phyloP scores from a whole-genome alignment of 805 yeast species.

The Tetrapisispora iriomotensis region DNA sequence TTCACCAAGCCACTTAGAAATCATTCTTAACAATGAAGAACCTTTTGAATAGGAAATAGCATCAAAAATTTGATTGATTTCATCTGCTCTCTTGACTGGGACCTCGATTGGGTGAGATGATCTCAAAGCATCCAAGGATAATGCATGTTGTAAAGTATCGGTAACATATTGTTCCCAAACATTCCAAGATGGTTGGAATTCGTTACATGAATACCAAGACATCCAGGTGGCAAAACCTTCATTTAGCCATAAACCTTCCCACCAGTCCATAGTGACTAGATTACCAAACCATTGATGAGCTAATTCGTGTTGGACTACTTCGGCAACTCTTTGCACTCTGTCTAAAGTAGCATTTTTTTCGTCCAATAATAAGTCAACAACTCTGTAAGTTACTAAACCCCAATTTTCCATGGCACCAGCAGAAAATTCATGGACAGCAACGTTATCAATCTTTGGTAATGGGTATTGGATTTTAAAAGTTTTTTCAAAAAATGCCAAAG shows the following conservation, averaged over 20 bases:
- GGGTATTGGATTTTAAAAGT: constrained; percentile 69
- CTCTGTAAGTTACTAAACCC: constrained; percentile 72
- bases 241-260: constrained; percentile 85
- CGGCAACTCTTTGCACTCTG: constrained; percentile 67
- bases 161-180: constrained; percentile 79
- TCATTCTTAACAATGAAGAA: constrained; percentile 69
- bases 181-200: constrained; percentile 74
- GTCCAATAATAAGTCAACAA: constrained; percentile 63
- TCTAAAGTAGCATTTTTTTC: constrained; percentile 56
- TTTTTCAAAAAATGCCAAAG: constrained; percentile 62
- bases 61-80: constrained; percentile 76
- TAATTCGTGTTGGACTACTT: constrained; percentile 79
- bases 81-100: constrained; percentile 67
- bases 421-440: constrained; percentile 73
- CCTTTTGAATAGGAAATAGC: constrained; percentile 80
- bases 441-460: constrained; percentile 72
- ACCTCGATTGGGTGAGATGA: constrained; percentile 83
- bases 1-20: constrained; percentile 70
- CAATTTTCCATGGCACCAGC: constrained; percentile 91
- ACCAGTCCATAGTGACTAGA: constrained; percentile 84
- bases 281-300: constrained; percentile 93
- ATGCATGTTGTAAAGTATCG: constrained; percentile 65
- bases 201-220: constrained; percentile 77
- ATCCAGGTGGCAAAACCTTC: constrained; percentile 90
- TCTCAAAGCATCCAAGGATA: constrained; percentile 66